Evolutionary conservation across 768 basidiomycete species (phyloP).

Genomic region (Multifurca ochricompacta): DNA sequence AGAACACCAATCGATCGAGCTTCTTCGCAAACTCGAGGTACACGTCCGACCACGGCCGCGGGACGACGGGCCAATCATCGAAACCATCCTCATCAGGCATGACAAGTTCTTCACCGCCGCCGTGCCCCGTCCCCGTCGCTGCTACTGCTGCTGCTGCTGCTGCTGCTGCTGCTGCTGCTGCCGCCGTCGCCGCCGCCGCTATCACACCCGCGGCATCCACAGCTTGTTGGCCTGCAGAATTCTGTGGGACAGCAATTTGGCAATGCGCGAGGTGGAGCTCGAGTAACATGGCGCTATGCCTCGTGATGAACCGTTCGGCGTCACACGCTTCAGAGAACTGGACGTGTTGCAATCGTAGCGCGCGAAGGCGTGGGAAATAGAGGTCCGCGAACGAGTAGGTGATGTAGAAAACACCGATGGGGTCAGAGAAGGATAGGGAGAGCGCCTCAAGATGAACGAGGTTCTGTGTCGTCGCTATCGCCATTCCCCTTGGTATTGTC

Average conservation of each 20-base stretch:
- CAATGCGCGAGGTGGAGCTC: conserved; percentile 10
- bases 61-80: not conserved
- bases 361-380: conserved; percentile 6
- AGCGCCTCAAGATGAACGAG: conserved; percentile 6
- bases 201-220: no score
- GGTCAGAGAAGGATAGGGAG: conserved; percentile 9
- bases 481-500: no score
- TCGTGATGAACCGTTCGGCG: conserved; percentile 6
- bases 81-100: not conserved
- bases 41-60: conserved; percentile 11
- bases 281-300: conserved; percentile 2
- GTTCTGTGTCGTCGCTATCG: no score
- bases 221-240: not conserved
- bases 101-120: no score
- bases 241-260: conserved; percentile 4
- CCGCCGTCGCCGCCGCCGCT: not conserved
- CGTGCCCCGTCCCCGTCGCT: no score
- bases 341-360: conserved; percentile 7
- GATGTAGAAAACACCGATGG: conserved; percentile 1
- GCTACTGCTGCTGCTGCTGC: no score
- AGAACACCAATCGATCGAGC: conserved; percentile 5
- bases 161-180: no score
- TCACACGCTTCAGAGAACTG: conserved; percentile 11
- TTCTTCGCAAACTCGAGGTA: not conserved
- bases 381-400: conserved; percentile 3